Conservation (phyloP, 495 filamentous ascomycete genomes). For the Aspergillus taichungensis region DNA sequence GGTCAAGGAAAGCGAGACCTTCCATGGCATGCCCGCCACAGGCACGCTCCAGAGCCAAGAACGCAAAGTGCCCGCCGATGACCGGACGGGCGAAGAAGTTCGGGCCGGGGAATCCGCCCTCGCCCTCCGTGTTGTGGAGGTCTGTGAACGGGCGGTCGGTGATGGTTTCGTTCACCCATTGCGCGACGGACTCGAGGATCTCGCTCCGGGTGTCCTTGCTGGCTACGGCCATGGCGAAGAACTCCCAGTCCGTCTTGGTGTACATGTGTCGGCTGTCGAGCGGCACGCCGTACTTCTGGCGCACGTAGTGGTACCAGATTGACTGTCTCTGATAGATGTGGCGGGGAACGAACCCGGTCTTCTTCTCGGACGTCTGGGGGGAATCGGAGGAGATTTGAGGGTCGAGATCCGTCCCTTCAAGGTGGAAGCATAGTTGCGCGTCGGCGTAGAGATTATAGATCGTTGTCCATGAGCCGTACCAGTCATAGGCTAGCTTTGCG, state of each 20-base stretch:
- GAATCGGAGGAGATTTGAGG: conserved; percentile 4
- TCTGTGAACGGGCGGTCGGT: conserved; percentile 77
- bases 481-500: conserved; percentile 85
- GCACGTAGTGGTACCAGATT: conserved; percentile 79
- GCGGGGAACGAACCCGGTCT: conserved; percentile 53
- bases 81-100: conserved; percentile 78
- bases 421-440: conserved; percentile 71
- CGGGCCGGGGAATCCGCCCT: conserved; percentile 57
- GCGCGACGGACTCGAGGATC: conserved; percentile 68
- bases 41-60: conserved; percentile 66
- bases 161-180: conserved; percentile 79
- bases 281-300: conserved; percentile 72
- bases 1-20: conserved; percentile 48
- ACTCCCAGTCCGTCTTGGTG: conserved; percentile 90
- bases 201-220: conserved; percentile 54
- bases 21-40: conserved; percentile 63
- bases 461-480: conserved; percentile 94
- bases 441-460: conserved; percentile 88
- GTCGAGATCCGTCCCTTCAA: conserved; percentile 35
- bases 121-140: conserved; percentile 69
- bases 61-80: conserved; percentile 80
- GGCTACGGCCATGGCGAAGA: conserved; percentile 77
- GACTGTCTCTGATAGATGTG: conserved; percentile 76
- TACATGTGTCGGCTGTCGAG: conserved; percentile 82
- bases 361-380: conserved; percentile 2